These are phyloP conservation scores for Flueggea neowawraea DNA, from an alignment of 441 rosid genomes.

Conservation along the genomic window DNA sequence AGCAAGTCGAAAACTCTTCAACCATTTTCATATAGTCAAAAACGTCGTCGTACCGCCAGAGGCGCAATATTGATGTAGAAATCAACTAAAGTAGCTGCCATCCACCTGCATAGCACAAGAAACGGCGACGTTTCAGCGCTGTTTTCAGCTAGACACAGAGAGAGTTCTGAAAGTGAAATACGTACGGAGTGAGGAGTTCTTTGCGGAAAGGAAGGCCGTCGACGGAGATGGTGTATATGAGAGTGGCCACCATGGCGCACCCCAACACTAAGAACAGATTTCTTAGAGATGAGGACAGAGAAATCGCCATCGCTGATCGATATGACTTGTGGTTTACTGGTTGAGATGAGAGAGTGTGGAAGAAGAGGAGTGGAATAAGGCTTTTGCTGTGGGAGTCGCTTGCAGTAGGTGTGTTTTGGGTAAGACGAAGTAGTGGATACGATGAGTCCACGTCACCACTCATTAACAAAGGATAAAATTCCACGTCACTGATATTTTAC, in stretches of 20 bases:
- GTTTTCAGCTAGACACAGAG: not conserved
- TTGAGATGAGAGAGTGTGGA: no score
- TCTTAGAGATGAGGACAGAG: constrained; percentile 35
- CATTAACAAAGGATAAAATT: no score
- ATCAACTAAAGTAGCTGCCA: constrained; percentile 71
- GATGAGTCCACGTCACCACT: no score
- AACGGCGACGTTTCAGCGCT: not conserved
- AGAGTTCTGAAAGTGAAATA: not conserved
- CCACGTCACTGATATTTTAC: no score
- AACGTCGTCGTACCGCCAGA: constrained; percentile 39
- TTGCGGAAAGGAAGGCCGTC: constrained; percentile 77
- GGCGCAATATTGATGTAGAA: constrained; percentile 58
- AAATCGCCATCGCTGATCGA: constrained; percentile 1
- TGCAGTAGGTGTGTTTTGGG: no score
- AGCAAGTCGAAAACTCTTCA: no score
- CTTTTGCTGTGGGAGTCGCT: no score
- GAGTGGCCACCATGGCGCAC: constrained; percentile 48
- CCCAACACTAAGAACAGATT: constrained; percentile 41
- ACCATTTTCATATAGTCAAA: no score
- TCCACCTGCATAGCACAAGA: constrained; percentile 80
- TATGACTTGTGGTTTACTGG: no score
- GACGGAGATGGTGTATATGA: constrained; percentile 55
- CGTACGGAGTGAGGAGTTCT: constrained; percentile 79
- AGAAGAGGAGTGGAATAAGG: no score
- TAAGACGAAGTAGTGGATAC: no score